These are phyloP conservation scores for Amanita exitialis DNA, from an alignment of 768 basidiomycete species.

Conservation along the genomic window DNA sequence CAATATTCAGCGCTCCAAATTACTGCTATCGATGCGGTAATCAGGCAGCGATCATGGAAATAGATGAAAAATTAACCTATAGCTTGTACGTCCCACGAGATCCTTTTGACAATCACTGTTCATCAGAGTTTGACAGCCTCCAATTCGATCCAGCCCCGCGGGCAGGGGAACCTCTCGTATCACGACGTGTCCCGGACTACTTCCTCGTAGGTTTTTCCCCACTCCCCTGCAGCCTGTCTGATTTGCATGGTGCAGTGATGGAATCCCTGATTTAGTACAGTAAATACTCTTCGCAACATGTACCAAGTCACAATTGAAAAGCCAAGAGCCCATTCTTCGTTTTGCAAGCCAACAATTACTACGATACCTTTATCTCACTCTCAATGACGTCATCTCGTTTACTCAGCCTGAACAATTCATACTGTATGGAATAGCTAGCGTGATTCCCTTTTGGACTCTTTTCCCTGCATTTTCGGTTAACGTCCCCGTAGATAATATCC, in stretches of 20 bases:
- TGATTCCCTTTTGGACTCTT: not conserved
- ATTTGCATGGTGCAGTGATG: slow-evolving; percentile 11
- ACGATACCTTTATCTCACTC: not conserved
- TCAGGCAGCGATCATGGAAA: slow-evolving; percentile 99
- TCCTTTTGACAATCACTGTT: not conserved
- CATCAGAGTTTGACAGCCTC: slow-evolving; percentile 45
- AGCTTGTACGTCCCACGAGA: slow-evolving; percentile 58
- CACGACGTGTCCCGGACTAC: slow-evolving; percentile 89
- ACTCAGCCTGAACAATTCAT: not conserved
- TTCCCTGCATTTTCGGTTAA: not conserved
- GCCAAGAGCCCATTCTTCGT: not conserved
- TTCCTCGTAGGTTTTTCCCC: slow-evolving; percentile 60
- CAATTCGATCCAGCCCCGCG: slow-evolving; percentile 99
- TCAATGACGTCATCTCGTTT: not conserved
- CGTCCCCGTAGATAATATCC: not conserved
- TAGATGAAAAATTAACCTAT: slow-evolving; percentile 95
- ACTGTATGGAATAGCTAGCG: not conserved
- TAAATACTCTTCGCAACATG: slow-evolving; percentile 15
- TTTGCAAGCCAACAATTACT: not conserved
- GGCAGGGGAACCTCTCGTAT: slow-evolving; percentile 96
- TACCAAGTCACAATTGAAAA: slow-evolving; percentile 13
- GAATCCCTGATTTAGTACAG: slow-evolving; percentile 14
- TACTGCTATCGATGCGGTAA: slow-evolving; percentile 99
- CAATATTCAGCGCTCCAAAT: slow-evolving; percentile 99
- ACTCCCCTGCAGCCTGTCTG: not conserved